Evolutionary conservation across 306 rosid genomes (phyloP), one percentile per base, ranked within the genome.

Genomic region (Corylus avellana): DNA sequence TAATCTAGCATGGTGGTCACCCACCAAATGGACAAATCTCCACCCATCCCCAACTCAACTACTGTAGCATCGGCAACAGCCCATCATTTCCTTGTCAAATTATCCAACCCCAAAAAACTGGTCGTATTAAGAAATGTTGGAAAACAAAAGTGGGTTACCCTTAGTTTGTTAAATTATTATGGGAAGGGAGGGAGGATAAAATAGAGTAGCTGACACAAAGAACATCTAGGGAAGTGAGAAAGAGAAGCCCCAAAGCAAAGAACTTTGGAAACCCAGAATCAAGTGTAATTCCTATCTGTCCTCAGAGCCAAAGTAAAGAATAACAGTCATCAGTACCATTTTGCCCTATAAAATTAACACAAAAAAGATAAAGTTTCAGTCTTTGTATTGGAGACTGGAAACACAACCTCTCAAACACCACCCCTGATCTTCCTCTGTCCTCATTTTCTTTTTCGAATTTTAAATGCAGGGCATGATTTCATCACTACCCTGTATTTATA

Each of bases 301-400:
- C 87, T 74, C 56, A 80, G 75, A 79, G 70, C 84, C 93, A 83
- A 92, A 90, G 86, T 75, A 91, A 93, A 85, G 91, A 88, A 88
- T 87, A 86, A 86, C 90, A 85, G 86, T 85, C 75, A 85, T 69
- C 82, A 83, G 89, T 84, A 75, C 88, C 91, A 87, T 88, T 84
- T 88, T 84, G 79, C 90, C 90, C 87, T 70, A 78, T 78, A 80
- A 81, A 86, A 87, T 70, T 84, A 75, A 81, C 88, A 88, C 89
- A 86, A 91, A 93, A 93, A 93, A 90, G 94, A 84, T 90, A 88
- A 90, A 91, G 97, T 85, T 87, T 76, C 98, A 89, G 98, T 90
- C 92, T 70, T 95, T 95, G 97, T 91, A 91, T 88, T 79, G 92
- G 89, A 95, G 97, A 92, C 97, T 80, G 95, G 97, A 90, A 92